phyloP scores from a whole-genome alignment of 352 stramenopile species.

The Pythium grandisporangium region DNA sequence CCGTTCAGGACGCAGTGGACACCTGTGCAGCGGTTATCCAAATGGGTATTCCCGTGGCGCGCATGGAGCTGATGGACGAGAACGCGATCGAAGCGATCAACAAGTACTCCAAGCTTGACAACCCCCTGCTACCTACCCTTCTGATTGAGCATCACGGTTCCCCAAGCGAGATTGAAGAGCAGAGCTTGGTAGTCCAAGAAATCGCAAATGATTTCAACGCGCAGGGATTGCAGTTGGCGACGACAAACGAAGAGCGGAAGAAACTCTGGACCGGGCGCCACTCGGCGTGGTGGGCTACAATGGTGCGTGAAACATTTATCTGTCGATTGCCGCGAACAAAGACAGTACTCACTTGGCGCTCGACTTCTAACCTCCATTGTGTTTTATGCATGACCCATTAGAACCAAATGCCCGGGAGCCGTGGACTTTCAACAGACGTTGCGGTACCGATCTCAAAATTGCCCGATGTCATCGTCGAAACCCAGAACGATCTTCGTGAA shows the following conservation, averaged over 20 bases:
- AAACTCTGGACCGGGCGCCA: slow-evolving; percentile 81
- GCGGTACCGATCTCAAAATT: slow-evolving; percentile 95
- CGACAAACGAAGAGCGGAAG: slow-evolving; percentile 61
- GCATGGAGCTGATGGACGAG: slow-evolving; percentile 86
- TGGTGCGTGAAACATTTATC: slow-evolving; percentile 26
- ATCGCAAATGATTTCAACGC: slow-evolving; percentile 84
- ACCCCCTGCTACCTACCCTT: slow-evolving; percentile 81
- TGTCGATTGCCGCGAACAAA: no score
- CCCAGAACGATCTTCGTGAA: slow-evolving; percentile 84
- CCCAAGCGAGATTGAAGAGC: slow-evolving; percentile 73
- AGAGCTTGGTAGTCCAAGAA: slow-evolving; percentile 76
- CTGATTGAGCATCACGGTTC: slow-evolving; percentile 93
- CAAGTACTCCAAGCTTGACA: slow-evolving; percentile 79
- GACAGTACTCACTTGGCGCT: no score
- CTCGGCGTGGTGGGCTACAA: slow-evolving; percentile 78
- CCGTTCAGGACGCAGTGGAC: slow-evolving; percentile 81
- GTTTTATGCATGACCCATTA: no score
- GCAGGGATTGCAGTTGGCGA: slow-evolving; percentile 74
- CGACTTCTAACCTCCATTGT: no score
- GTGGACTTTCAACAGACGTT: slow-evolving; percentile 91
- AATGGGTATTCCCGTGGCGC: slow-evolving; percentile 81
- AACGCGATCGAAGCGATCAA: slow-evolving; percentile 72
- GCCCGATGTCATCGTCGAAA: slow-evolving; percentile 90
- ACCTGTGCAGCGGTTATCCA: slow-evolving; percentile 81
- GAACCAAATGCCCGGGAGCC: slow-evolving; percentile 73